phyloP scores from a whole-genome alignment of 1,284 basidiomycete genomes.

The Apiotrichum gamsii region DNA sequence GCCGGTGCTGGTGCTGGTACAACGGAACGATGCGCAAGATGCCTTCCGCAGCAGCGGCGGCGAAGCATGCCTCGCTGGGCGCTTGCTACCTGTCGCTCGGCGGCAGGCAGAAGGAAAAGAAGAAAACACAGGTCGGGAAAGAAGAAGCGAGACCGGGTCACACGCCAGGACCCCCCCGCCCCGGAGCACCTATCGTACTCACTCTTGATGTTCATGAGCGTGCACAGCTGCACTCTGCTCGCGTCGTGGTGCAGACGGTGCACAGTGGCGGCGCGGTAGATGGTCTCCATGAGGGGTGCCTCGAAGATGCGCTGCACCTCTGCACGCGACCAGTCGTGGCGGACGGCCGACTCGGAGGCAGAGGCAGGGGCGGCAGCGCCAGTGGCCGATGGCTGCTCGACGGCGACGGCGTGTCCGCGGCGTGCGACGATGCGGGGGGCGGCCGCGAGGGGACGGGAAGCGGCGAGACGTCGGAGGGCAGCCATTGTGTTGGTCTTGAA shows the following conservation, averaged over 20 bases:
- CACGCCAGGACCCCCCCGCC: not conserved
- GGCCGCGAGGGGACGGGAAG: constrained; percentile 6
- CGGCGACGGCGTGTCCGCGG: constrained; percentile 36
- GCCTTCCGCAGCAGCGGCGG: too few relatives aligned
- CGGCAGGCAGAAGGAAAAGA: too few relatives aligned
- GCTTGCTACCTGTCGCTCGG: too few relatives aligned
- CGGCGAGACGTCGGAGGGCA: constrained; percentile 1
- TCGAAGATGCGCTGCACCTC: constrained; percentile 51
- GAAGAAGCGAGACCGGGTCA: too few relatives aligned
- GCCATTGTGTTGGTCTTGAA: constrained; percentile 4
- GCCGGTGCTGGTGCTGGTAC: too few relatives aligned
- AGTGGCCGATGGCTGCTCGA: constrained; percentile 15
- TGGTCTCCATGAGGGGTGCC: constrained; percentile 72
- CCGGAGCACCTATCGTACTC: constrained; percentile 41
- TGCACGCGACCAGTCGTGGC: constrained; percentile 45
- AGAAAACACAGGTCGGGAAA: too few relatives aligned
- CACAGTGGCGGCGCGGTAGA: constrained; percentile 67
- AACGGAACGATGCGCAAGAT: too few relatives aligned
- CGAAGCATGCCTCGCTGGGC: too few relatives aligned
- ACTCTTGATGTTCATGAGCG: constrained; percentile 99
- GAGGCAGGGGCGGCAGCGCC: constrained; percentile 7
- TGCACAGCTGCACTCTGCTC: constrained; percentile 87
- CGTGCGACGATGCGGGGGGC: constrained; percentile 14
- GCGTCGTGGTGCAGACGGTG: constrained; percentile 85
- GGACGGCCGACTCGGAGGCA: constrained; percentile 29